Evolutionary conservation across 2,329 filamentous ascomycete species (phyloP).

Genomic region (Aspergillus udagawae): DNA sequence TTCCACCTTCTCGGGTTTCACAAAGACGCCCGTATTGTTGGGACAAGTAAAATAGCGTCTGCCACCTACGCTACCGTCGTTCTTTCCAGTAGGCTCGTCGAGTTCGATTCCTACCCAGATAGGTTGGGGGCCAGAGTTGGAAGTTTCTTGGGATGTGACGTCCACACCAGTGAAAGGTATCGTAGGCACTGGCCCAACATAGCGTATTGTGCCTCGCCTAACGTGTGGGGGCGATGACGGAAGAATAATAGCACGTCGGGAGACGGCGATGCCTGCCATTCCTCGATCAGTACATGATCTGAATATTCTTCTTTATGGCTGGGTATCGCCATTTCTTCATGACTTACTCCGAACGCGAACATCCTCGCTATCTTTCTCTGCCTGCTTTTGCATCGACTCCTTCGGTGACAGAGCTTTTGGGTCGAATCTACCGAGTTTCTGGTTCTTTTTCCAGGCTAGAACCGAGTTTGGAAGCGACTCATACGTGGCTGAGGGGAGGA

Average conservation of each 20-base stretch:
- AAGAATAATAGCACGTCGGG: constrained; percentile 42
- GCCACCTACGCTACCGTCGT: constrained; percentile 53
- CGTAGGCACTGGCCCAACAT: constrained; percentile 38
- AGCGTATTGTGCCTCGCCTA: constrained; percentile 42
- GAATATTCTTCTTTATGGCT: not conserved
- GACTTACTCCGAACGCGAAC: constrained; percentile 59
- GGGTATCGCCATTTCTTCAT: constrained; percentile 27
- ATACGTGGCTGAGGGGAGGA: constrained; percentile 82
- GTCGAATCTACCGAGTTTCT: constrained; percentile 95
- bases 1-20: constrained; percentile 59
- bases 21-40: constrained; percentile 55
- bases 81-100: constrained; percentile 63
- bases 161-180: constrained; percentile 35
- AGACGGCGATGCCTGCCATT: constrained; percentile 38
- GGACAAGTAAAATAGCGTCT: constrained; percentile 54
- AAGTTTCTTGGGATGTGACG: constrained; percentile 13
- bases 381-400: constrained; percentile 65
- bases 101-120: constrained; percentile 58
- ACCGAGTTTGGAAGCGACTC: constrained; percentile 83
- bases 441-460: constrained; percentile 89
- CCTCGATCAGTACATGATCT: not conserved
- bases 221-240: constrained; percentile 41
- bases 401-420: constrained; percentile 73
- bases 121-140: constrained; percentile 23
- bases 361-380: constrained; percentile 56